Base-by-base conservation (phyloP, 805 yeast genomes). In the Nakazawaea populi region DNA sequence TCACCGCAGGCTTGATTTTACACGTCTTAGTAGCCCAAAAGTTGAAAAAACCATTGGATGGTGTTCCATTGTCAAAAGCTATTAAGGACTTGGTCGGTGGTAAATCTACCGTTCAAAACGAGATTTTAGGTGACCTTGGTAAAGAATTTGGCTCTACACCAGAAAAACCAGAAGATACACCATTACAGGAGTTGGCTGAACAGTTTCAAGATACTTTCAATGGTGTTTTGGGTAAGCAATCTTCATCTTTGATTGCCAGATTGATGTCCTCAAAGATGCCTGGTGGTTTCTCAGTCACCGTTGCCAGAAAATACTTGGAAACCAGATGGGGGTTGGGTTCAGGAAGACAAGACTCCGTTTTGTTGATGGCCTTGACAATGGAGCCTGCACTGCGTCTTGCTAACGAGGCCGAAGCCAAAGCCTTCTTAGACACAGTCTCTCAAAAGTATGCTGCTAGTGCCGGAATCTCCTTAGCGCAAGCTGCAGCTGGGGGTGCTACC, bases 111-210 rank as follows among this genome's bases (percentile, higher is more conserved):
- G 92, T 94, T 45, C 99, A 94, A 74, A 94, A 94, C 71, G 99
- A 94, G 77, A 94, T 94, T 60, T 80, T 94, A 60, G 99, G 99
- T 77, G 99, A 94, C 65, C 79, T 94, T 63, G 98, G 98, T 66
- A 94, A 94, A 72, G 99, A 94, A 74, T 94, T 94, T 65, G 97
- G 98, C 62, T 73, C 94, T 43, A 91, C 97, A 46, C 99, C 99
- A 42, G 99, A 94, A 73, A 94, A 94, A 73, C 97, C 99, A 55
- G 99, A 94, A 73, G 99, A 94, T 66, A 87, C 96, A 42, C 99
- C 99, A 55, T 79, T 94, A 60, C 87, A 82, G 65, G 99, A 94
- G 71, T 82, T 94, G 68, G 97, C 98, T 46, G 98, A 89, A 65
- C 84, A 81, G 62, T 89, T 94, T 81, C 97, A 92, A 74, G 96